phyloP scores from a whole-genome alignment of 345 rosid genomes.

The Triadica sebifera region DNA sequence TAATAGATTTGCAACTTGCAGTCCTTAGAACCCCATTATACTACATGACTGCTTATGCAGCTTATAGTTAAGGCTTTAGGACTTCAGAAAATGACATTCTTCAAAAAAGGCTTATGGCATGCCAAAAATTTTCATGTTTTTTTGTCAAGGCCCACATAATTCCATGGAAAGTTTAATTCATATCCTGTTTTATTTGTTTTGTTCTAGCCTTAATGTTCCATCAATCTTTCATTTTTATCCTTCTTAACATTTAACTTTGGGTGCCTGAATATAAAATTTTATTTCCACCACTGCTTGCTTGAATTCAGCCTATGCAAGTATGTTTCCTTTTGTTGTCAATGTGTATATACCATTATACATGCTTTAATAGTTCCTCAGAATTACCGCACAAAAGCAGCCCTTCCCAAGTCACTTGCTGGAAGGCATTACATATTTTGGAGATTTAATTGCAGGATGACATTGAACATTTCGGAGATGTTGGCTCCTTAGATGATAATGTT shows the following conservation, averaged over 20 bases:
- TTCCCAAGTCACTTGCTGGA: slow-evolving; percentile 43
- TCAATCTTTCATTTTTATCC: not conserved
- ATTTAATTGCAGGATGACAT: slow-evolving; percentile 82
- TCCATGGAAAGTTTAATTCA: too few species aligned
- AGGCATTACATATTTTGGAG: slow-evolving; percentile 81
- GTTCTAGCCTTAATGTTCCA: not conserved
- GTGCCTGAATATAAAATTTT: not conserved
- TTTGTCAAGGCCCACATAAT: not conserved
- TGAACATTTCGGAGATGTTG: slow-evolving; percentile 93
- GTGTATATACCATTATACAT: not conserved
- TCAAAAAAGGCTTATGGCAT: not conserved
- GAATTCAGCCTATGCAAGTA: not conserved
- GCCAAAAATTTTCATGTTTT: not conserved
- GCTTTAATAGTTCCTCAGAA: not conserved
- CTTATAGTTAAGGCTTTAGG: not conserved
- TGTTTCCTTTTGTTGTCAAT: not conserved
- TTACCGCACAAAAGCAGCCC: not conserved
- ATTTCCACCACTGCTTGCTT: not conserved
- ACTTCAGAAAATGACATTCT: too few species aligned
- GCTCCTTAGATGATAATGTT: slow-evolving; percentile 85
- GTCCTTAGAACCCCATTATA: not conserved
- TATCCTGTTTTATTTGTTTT: too few species aligned
- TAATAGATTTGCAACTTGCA: slow-evolving; percentile 6
- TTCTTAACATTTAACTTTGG: not conserved
- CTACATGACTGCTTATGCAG: not conserved